Evolutionary conservation across 352 stramenopile species (phyloP).

Genomic region (Phytopythium montanum): DNA sequence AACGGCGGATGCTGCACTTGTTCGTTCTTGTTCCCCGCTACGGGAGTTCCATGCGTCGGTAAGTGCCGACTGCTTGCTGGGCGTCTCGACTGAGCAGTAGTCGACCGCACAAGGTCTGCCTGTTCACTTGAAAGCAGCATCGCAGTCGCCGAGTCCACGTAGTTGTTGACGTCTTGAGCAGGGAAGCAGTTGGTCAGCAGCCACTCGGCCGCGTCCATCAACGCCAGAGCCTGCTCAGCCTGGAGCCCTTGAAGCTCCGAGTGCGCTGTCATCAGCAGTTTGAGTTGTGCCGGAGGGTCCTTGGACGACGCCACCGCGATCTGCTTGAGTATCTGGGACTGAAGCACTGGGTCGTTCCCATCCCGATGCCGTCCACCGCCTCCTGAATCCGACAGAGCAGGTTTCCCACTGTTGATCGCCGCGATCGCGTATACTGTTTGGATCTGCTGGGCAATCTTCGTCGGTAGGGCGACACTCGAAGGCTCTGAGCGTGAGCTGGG

Average conservation of each 20-base stretch:
- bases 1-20: conserved; percentile 15
- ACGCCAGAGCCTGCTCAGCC: conserved; percentile 59
- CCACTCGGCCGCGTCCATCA: conserved; percentile 88
- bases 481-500: conserved; percentile 14
- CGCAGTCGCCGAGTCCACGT: conserved; percentile 53
- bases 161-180: conserved; percentile 39
- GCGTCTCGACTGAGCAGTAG: not conserved
- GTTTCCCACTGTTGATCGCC: conserved; percentile 51
- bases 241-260: conserved; percentile 47
- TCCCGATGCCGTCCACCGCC: conserved; percentile 30
- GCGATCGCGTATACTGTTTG: conserved; percentile 47
- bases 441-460: conserved; percentile 43
- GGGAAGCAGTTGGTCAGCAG: conserved; percentile 68
- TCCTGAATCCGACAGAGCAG: conserved; percentile 10
- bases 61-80: not conserved
- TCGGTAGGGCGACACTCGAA: conserved; percentile 14
- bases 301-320: conserved; percentile 64
- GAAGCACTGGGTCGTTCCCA: conserved; percentile 35
- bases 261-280: conserved; percentile 49
- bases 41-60: not conserved
- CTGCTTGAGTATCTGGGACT: conserved; percentile 61
- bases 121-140: conserved; percentile 35
- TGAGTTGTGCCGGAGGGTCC: conserved; percentile 53
- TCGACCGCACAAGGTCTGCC: conserved; percentile 11
- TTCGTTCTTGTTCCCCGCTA: not conserved